These are phyloP conservation scores for Annulohypoxylon maeteangense DNA, from an alignment of 495 filamentous ascomycete species.

Conservation along the genomic window DNA sequence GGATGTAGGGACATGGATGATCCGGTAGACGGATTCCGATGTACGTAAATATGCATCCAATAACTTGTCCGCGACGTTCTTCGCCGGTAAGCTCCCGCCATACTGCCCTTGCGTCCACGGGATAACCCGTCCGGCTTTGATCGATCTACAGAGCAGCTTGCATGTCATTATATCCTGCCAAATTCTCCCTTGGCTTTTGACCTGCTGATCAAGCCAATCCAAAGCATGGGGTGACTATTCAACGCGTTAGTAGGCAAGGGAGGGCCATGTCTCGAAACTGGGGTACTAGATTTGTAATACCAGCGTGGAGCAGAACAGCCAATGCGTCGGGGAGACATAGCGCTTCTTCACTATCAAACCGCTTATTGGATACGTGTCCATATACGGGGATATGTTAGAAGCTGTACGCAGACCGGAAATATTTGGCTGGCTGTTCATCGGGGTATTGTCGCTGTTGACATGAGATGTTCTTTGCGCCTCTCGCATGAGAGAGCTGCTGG, in stretches of 20 bases:
- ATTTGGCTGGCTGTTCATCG: not conserved
- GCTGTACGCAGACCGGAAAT: slow-evolving; percentile 12
- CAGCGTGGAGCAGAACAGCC: slow-evolving; percentile 23
- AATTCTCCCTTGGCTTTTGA: slow-evolving; percentile 37
- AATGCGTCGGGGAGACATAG: slow-evolving; percentile 8
- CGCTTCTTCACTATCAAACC: slow-evolving; percentile 20
- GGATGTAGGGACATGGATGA: slow-evolving; percentile 63
- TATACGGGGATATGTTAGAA: slow-evolving; percentile 19
- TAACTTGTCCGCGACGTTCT: slow-evolving; percentile 55
- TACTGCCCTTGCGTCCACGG: slow-evolving; percentile 42
- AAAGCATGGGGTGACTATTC: slow-evolving; percentile 16
- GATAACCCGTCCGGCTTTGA: slow-evolving; percentile 55
- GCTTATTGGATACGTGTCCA: slow-evolving; percentile 23
- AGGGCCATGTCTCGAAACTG: not conserved
- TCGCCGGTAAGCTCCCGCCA: slow-evolving; percentile 45
- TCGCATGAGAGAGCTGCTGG: not conserved
- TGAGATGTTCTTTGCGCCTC: not conserved
- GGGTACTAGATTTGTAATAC: slow-evolving; percentile 6
- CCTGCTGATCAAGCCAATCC: slow-evolving; percentile 30
- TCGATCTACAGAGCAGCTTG: slow-evolving; percentile 57
- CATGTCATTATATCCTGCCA: slow-evolving; percentile 48
- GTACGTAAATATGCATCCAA: slow-evolving; percentile 61
- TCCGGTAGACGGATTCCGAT: slow-evolving; percentile 63
- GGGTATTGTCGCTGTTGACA: not conserved
- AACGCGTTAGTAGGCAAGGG: not conserved